These are phyloP conservation scores for Fraxinus nigra DNA, from an alignment of 305 asterid species.

Conservation along the genomic window DNA sequence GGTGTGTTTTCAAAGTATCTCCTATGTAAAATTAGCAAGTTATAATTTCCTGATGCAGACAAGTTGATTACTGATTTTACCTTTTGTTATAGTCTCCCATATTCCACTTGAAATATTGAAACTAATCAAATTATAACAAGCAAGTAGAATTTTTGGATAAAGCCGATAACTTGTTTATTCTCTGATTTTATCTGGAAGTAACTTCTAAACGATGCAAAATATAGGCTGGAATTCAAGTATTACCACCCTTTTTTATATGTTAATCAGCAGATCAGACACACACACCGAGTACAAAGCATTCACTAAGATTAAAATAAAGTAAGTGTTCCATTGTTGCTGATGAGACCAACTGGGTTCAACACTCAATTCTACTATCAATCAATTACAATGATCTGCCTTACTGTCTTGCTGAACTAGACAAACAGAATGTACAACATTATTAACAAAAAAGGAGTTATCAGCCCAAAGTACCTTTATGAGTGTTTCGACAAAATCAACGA, in stretches of 20 bases:
- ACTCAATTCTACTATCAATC: background rate
- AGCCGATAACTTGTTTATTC: background rate
- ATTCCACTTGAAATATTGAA: too few relatives aligned
- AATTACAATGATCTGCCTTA: background rate
- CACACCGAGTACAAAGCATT: background rate
- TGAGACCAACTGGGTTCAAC: background rate
- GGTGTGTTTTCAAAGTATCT: background rate
- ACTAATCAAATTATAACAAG: too few relatives aligned
- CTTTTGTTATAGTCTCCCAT: too few relatives aligned
- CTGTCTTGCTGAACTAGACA: background rate
- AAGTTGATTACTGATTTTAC: too few relatives aligned
- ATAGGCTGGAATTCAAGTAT: background rate
- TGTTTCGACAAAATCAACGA: conserved; percentile 31
- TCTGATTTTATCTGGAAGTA: background rate
- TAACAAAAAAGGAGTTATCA: background rate
- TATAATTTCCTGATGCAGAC: background rate
- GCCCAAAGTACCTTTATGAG: conserved; percentile 36
- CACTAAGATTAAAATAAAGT: background rate
- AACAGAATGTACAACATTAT: background rate
- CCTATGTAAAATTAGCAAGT: background rate
- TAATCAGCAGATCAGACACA: background rate
- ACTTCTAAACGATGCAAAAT: background rate
- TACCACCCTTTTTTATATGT: background rate
- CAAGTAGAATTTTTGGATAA: background rate
- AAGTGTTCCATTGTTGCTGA: background rate